Evolutionary conservation across 768 basidiomycete species (phyloP).

Genomic region (Astraeus odoratus): DNA sequence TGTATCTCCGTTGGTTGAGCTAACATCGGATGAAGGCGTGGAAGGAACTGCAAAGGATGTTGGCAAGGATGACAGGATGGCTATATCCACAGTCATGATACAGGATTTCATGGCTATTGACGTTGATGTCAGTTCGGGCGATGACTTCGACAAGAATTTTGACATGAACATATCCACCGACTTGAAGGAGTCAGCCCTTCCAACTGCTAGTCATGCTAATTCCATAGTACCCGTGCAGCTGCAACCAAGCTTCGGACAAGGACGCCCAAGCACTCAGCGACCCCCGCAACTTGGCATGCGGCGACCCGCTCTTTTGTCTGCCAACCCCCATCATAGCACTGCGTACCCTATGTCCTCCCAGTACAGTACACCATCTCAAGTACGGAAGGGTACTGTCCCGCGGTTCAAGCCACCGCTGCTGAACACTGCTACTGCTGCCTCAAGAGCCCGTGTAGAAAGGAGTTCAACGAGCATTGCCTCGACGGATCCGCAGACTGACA

Average conservation of each 20-base stretch:
- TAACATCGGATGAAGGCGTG: neutral
- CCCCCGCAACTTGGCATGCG: slow-evolving; percentile 27
- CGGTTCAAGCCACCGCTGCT: slow-evolving; percentile 25
- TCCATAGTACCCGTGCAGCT: neutral
- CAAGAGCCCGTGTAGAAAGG: slow-evolving; percentile 1
- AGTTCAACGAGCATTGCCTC: neutral
- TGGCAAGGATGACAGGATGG: neutral
- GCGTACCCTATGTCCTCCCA: slow-evolving; percentile 16
- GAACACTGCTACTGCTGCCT: neutral
- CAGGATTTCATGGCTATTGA: slow-evolving; percentile 13
- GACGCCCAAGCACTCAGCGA: slow-evolving; percentile 6
- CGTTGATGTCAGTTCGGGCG: neutral
- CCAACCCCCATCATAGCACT: neutral
- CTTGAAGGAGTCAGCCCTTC: neutral
- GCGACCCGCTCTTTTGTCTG: slow-evolving; percentile 4
- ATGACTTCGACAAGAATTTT: slow-evolving; percentile 2
- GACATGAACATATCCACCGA: neutral
- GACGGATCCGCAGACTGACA: neutral
- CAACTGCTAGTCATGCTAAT: neutral
- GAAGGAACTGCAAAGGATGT: neutral
- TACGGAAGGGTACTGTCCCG: slow-evolving; percentile 13
- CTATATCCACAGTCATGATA: no score
- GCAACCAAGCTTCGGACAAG: neutral
- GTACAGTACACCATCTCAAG: slow-evolving; percentile 13
- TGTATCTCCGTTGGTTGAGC: neutral